Evolutionary conservation across 495 filamentous ascomycete genomes (phyloP).

Genomic region (Neurospora sp.): DNA sequence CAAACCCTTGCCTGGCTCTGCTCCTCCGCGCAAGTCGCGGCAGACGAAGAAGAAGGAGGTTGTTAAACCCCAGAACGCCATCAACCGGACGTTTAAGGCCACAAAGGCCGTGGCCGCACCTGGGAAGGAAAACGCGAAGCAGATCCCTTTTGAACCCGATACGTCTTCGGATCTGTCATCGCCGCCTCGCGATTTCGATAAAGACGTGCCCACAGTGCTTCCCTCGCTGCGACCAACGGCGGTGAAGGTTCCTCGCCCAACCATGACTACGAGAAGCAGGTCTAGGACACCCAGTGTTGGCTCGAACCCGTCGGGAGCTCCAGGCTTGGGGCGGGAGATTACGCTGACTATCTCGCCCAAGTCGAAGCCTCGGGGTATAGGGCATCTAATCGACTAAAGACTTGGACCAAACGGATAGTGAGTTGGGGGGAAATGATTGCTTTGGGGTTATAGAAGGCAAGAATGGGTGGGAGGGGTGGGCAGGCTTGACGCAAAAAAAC

Average conservation of each 20-base stretch:
- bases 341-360: constrained; percentile 31
- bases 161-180: constrained; percentile 14
- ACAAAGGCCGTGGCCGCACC: constrained; percentile 19
- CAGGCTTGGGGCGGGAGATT: not conserved
- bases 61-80: constrained; percentile 22
- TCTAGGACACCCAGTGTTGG: not conserved
- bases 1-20: constrained; percentile 11
- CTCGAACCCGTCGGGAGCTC: constrained; percentile 3
- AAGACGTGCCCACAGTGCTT: constrained; percentile 3
- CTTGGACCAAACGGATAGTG: not conserved
- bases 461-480: not conserved
- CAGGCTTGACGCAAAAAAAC: not conserved
- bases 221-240: constrained; percentile 17
- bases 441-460: not conserved
- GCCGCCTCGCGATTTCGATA: constrained; percentile 5
- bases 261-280: not conserved
- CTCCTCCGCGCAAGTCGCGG: constrained; percentile 23
- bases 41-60: constrained; percentile 26
- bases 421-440: not conserved
- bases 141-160: constrained; percentile 5
- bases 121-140: constrained; percentile 10
- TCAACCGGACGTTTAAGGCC: constrained; percentile 32
- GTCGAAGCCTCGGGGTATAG: constrained; percentile 32
- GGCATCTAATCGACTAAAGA: constrained; percentile 29
- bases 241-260: not conserved